Evolutionary conservation across 75 land plant genomes (phyloP), one percentile per base, ranked within the genome.

Genomic region (Ceratopteris richardii): DNA sequence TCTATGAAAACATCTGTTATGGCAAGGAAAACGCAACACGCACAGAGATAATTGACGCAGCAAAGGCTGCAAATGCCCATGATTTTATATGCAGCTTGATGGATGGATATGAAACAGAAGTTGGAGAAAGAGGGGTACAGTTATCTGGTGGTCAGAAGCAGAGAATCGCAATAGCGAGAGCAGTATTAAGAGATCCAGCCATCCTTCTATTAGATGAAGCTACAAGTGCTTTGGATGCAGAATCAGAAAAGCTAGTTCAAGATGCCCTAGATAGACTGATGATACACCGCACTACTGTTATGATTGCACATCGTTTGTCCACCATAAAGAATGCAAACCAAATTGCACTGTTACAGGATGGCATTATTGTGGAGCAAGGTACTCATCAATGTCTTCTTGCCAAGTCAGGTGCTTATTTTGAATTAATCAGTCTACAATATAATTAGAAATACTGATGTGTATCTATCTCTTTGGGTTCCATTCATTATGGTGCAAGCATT

Each of bases 91-190:
- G 97, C 73, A 82, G 86, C 48, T 69, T 95, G 59, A 93, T 97
- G 19, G 82, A 95, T 76, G 99, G 99, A 27, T 95, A 95, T 68
- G 99, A 95, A 65, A 95, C 99, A 30, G 84, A 90, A 60, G 91
- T 95, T 31, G 99, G 99, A 1, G 87, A 84, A 92, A 75, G 92
- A 67, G 99, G 99, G 28, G 79, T 90, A 26, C 88, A 87, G 61
- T 53, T 95, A 13, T 87, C 89, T 18, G 82, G 97, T 7, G 97
- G 99, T 39, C 99, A 95, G 73, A 87, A 87, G 63, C 97, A 91
- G 57, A 60, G 99, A 54, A 84, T 95, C 53, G 99, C 97, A 31
- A 95, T 95, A 66, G 97, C 99, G 20, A 57, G 99, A 18, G 96
- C 84, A 2, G 81, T 95, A 13, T 57, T 95, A 52, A 95, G 87